Conservation (phyloP, 2,329 filamentous ascomycete species). For the Penicillium rolfsii region DNA sequence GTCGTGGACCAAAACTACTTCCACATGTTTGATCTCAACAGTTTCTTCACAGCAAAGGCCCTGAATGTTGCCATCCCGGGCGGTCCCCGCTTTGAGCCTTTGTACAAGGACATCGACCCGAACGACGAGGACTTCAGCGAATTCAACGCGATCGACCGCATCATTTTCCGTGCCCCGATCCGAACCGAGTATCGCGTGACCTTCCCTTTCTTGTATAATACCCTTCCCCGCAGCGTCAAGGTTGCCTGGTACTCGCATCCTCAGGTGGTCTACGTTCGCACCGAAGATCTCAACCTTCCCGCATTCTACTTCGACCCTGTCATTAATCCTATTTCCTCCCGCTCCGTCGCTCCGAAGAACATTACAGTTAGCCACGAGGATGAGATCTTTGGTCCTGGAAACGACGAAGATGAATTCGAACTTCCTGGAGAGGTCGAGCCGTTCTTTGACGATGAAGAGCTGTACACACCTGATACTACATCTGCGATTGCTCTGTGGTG, state of each 20-base stretch:
- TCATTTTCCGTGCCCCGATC: slow-evolving; percentile 95
- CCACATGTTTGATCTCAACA: slow-evolving; percentile 93
- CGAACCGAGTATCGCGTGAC: slow-evolving; percentile 94
- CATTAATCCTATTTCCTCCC: slow-evolving; percentile 96
- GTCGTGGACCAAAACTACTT: slow-evolving; percentile 96
- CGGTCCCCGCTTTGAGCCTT: slow-evolving; percentile 90
- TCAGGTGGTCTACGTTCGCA: slow-evolving; percentile 85
- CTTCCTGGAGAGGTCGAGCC: slow-evolving; percentile 79
- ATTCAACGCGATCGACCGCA: slow-evolving; percentile 98
- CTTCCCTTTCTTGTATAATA: slow-evolving; percentile 95
- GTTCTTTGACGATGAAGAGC: slow-evolving; percentile 84
- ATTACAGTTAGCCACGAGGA: slow-evolving; percentile 91
- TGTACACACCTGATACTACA: slow-evolving; percentile 86
- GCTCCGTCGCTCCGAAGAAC: slow-evolving; percentile 92
- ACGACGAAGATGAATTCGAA: slow-evolving; percentile 83
- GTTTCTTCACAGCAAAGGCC: slow-evolving; percentile 93
- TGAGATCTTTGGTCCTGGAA: slow-evolving; percentile 82
- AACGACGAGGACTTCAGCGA: slow-evolving; percentile 99
- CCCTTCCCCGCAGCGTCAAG: slow-evolving; percentile 89
- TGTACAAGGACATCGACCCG: slow-evolving; percentile 98
- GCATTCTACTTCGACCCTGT: slow-evolving; percentile 98
- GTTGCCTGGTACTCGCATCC: slow-evolving; percentile 93
- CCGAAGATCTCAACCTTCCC: slow-evolving; percentile 85
- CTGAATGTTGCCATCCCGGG: slow-evolving; percentile 97
- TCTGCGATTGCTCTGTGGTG: slow-evolving; percentile 95